Conservation (phyloP, 1,284 basidiomycete species). For the Phellinidium pouzarii region DNA sequence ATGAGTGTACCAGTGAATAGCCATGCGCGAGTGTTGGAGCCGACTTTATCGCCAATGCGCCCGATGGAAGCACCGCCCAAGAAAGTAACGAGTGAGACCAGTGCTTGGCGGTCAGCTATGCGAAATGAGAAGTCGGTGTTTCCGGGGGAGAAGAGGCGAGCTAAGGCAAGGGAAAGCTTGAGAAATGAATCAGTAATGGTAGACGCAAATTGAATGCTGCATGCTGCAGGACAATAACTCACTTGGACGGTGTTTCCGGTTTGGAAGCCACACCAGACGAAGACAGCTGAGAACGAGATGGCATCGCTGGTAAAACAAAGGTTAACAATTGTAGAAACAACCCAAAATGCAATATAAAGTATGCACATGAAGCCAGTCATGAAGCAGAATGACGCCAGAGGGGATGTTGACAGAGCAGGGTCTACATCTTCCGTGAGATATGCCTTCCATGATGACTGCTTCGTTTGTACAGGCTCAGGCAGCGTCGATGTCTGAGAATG, state of each 20-base stretch:
- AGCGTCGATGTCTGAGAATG: slow-evolving; percentile 21
- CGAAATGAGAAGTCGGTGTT: slow-evolving; percentile 56
- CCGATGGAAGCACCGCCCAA: slow-evolving; percentile 66
- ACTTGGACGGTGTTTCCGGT: slow-evolving; percentile 70
- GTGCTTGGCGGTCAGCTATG: slow-evolving; percentile 73
- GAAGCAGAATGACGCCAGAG: slow-evolving; percentile 73
- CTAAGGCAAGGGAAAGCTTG: slow-evolving; percentile 55
- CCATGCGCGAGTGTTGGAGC: slow-evolving; percentile 69
- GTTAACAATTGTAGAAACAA: neutral
- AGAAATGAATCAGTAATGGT: slow-evolving; percentile 24
- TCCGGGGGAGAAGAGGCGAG: slow-evolving; percentile 51
- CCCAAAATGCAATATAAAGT: neutral
- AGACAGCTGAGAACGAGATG: slow-evolving; percentile 74
- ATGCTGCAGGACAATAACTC: slow-evolving; percentile 7
- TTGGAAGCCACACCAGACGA: slow-evolving; percentile 85
- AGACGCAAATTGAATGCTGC: slow-evolving; percentile 4
- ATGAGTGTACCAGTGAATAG: slow-evolving; percentile 63
- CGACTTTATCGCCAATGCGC: slow-evolving; percentile 64
- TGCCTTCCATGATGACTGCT: slow-evolving; percentile 11
- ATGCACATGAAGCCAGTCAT: slow-evolving; percentile 80
- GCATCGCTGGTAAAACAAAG: slow-evolving; percentile 57
- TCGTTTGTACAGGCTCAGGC: slow-evolving; percentile 1
- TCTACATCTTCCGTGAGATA: slow-evolving; percentile 53
- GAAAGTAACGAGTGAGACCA: slow-evolving; percentile 72
- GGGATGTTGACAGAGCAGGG: slow-evolving; percentile 46